Conservation (phyloP, 768 basidiomycete species). For the Lentinula detonsa region DNA sequence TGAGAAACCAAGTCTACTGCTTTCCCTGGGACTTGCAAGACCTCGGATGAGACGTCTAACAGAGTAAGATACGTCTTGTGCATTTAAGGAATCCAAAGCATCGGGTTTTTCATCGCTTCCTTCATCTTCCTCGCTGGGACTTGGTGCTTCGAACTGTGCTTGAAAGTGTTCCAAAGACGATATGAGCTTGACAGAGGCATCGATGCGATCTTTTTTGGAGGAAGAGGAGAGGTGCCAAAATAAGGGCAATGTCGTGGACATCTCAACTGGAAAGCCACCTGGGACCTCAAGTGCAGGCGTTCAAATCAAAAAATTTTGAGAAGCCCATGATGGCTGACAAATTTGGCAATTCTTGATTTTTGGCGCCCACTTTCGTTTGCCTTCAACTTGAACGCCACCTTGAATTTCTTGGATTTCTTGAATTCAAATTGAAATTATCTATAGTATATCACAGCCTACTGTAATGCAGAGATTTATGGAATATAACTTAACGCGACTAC, state of each 20-base stretch:
- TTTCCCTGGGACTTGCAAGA: constrained; percentile 87
- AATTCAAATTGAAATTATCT: no score
- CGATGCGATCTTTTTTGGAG: constrained; percentile 72
- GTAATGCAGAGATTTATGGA: background rate
- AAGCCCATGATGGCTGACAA: background rate
- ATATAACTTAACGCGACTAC: background rate
- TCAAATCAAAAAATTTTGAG: background rate
- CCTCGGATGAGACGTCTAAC: constrained; percentile 83
- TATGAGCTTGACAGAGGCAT: constrained; percentile 82
- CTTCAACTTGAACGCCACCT: no score
- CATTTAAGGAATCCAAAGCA: constrained; percentile 62
- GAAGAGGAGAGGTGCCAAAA: constrained; percentile 92
- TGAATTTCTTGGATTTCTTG: no score
- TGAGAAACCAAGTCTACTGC: constrained; percentile 90
- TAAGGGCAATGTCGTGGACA: constrained; percentile 86
- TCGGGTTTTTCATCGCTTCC: constrained; percentile 40
- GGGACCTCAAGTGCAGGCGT: background rate
- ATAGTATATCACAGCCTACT: no score
- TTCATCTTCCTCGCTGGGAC: constrained; percentile 39
- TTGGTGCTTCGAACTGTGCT: constrained; percentile 44
- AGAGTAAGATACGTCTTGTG: constrained; percentile 90
- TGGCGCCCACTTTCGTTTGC: background rate
- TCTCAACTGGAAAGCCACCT: constrained; percentile 19
- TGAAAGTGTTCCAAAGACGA: constrained; percentile 83
- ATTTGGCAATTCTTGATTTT: background rate